Evolutionary conservation across 768 basidiomycete genomes (phyloP), one percentile per base, ranked within the genome.

Genomic region (Dioszegia aurantiaca): DNA sequence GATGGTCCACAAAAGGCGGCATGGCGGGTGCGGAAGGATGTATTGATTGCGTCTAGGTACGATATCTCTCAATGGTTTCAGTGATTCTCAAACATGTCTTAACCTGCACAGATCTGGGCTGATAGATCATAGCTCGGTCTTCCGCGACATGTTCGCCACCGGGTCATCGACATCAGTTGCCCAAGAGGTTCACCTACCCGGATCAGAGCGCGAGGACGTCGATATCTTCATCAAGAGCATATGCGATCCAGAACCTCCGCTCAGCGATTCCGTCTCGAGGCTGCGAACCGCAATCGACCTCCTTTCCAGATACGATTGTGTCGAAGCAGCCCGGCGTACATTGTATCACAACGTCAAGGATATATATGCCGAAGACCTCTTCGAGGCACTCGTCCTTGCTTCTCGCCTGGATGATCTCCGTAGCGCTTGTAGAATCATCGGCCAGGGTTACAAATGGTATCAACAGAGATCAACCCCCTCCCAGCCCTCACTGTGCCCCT

Each of bases 41-140:
- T 33, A 6, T 33, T 33, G 33, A 33, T 6, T 33, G 33, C 6
- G 14, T 6, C 33, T 6, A 33, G 33, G 33, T 33, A 14, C 6
- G 33, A 33, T 33, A 6, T 14, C 14, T 33, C 33, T 33, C 33
- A 6, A 33, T 6, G 14, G 8, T 6, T 14, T 14, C 33, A 33
- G 33, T 6, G 33, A 33, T 33, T 6, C 33, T 33, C 14, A 14
- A 33, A 6, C 33, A 6, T 14, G 8, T 33, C 14, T 14, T 14
- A 33, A n/a, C n/a, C n/a, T n/a, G n/a, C n/a, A n/a, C n/a, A n/a
- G n/a, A n/a, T n/a, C n/a, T n/a, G n/a, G n/a, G n/a, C n/a, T n/a
- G n/a, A n/a, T n/a, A n/a, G n/a, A n/a, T n/a, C n/a, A n/a, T 36
- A 53, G 51, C 30, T 37, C 51, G 21, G 51, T 53, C 2, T 53